These are phyloP conservation scores for Pyrus betulifolia DNA, from an alignment of 306 rosid genomes.

Conservation along the genomic window DNA sequence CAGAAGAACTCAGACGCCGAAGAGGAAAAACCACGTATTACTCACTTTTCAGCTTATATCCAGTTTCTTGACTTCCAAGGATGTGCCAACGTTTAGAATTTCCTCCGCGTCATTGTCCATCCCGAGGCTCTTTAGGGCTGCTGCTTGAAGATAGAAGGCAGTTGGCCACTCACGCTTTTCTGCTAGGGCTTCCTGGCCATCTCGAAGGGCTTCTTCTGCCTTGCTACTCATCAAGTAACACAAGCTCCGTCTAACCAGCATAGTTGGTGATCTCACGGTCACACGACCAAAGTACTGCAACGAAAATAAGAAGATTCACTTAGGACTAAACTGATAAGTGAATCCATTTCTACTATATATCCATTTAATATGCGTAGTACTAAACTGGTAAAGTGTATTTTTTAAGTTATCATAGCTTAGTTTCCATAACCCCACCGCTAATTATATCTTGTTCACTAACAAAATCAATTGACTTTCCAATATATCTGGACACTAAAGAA, in stretches of 20 bases:
- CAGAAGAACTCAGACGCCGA: conserved; percentile 18
- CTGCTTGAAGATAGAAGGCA: conserved; percentile 94
- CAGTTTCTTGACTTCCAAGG: conserved; percentile 57
- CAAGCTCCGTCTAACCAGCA: conserved; percentile 80
- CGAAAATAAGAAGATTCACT: conserved; percentile 6
- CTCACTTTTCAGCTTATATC: conserved; percentile 57
- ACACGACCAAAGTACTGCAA: conserved; percentile 78
- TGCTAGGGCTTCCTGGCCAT: conserved; percentile 92
- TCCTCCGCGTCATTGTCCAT: conserved; percentile 94
- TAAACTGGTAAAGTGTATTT: neutral
- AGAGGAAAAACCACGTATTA: neutral
- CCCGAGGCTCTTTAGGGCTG: conserved; percentile 87
- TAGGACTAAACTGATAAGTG: neutral
- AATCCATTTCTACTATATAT: neutral
- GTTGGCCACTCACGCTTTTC: conserved; percentile 77
- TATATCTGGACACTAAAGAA: neutral
- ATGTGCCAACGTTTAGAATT: conserved; percentile 80
- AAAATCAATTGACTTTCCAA: neutral
- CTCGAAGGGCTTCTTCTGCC: conserved; percentile 96
- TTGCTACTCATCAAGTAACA: conserved; percentile 78
- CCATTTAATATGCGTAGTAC: neutral
- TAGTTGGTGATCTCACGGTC: conserved; percentile 83
- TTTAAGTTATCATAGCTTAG: neutral
- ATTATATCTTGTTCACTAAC: neutral
- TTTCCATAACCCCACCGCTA: neutral